Percentiles rank a stretch among this genome's conserved stretches.
phyloP scores from a whole-genome alignment of 2,329 filamentous ascomycete genomes.

The Venturia effusa region DNA sequence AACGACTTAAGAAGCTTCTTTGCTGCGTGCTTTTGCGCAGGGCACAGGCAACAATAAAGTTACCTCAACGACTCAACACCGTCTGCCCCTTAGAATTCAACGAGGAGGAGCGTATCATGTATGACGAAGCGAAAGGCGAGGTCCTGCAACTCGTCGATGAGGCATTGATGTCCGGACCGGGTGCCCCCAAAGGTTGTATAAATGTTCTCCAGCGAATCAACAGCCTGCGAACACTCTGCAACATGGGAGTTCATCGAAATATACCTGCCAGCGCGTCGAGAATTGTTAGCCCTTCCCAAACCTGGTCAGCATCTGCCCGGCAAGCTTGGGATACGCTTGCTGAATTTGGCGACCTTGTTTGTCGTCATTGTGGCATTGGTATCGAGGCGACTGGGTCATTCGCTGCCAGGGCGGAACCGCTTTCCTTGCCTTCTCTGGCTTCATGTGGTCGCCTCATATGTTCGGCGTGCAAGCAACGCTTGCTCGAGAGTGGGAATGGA shows the following conservation, averaged over 20 bases:
- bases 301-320: background rate
- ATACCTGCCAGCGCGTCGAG: background rate
- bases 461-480: background rate
- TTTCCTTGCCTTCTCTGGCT: background rate
- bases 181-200: background rate
- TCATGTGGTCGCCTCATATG: background rate
- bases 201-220: slow-evolving; percentile 8
- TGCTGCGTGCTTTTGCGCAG: slow-evolving; percentile 87
- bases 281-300: background rate
- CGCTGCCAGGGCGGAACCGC: background rate
- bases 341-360: background rate
- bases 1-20: slow-evolving; percentile 64
- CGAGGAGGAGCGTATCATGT: slow-evolving; percentile 50
- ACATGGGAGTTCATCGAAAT: background rate
- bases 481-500: background rate
- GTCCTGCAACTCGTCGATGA: slow-evolving; percentile 19
- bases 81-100: slow-evolving; percentile 67
- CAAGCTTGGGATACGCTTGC: background rate
- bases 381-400: background rate
- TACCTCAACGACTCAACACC: slow-evolving; percentile 64
- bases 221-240: background rate
- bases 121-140: slow-evolving; percentile 21
- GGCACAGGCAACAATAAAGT: slow-evolving; percentile 79
- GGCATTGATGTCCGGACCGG: background rate
- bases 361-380: background rate